Percentiles rank a stretch among this genome's conserved stretches.
phyloP scores from a whole-genome alignment of 768 basidiomycete species.

The Tricholoma terreum region DNA sequence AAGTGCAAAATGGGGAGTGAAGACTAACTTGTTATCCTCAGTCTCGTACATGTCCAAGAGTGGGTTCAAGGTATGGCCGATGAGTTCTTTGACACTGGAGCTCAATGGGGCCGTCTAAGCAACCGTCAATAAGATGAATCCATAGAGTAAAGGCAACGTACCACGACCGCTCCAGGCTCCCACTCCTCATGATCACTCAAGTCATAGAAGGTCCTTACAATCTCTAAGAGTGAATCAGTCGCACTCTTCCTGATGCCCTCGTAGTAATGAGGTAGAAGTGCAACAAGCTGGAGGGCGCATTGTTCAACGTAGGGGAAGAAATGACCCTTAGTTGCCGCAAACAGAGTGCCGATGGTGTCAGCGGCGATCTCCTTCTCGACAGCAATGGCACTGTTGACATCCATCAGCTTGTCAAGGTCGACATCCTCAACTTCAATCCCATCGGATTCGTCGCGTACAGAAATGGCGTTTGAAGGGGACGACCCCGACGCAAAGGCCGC shows the following conservation, averaged over 20 bases:
- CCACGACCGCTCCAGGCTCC: conserved; percentile 66
- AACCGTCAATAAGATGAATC: conserved; percentile 1
- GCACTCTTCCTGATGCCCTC: conserved; percentile 97
- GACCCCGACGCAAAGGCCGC: conserved; percentile 70
- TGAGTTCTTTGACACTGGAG: conserved; percentile 72
- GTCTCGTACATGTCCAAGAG: conserved; percentile 87
- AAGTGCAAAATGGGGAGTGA: conserved; percentile 1
- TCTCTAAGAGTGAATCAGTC: conserved; percentile 81
- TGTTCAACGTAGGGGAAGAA: conserved; percentile 92
- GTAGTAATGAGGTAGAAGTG: conserved; percentile 86
- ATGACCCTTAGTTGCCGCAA: conserved; percentile 72
- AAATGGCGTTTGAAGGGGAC: conserved; percentile 67
- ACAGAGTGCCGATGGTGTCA: conserved; percentile 91
- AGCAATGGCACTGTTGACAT: conserved; percentile 93
- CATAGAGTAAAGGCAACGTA: conserved; percentile 33
- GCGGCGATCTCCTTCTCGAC: conserved; percentile 99
- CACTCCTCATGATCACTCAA: conserved; percentile 81
- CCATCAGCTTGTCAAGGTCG: conserved; percentile 83
- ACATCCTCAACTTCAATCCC: conserved; percentile 72
- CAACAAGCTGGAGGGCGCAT: conserved; percentile 73
- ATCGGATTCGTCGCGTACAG: conserved; percentile 53
- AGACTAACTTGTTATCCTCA: conserved; percentile 94
- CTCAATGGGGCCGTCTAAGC: conserved; percentile 49
- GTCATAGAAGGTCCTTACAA: conserved; percentile 89
- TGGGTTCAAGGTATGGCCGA: conserved; percentile 67